Evolutionary conservation across 2,329 filamentous ascomycete genomes (phyloP).

Genomic region (Aspergillus amoenus): DNA sequence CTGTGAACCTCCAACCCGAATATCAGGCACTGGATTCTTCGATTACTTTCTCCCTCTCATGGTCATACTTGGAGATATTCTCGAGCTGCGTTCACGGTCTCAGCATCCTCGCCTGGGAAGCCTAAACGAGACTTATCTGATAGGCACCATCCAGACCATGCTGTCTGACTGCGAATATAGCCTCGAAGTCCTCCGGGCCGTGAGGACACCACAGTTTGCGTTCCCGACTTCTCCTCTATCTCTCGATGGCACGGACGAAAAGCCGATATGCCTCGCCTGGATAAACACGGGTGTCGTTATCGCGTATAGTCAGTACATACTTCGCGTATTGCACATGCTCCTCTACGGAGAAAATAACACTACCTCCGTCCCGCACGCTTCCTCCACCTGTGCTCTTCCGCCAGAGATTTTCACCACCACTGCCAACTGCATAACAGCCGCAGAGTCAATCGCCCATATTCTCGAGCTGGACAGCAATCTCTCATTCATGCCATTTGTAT

Average conservation of each 20-base stretch:
- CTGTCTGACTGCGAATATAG: constrained; percentile 38
- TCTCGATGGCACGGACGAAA: not conserved
- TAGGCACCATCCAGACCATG: constrained; percentile 37
- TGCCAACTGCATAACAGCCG: constrained; percentile 49
- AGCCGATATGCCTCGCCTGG: no score
- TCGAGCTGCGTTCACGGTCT: constrained; percentile 48
- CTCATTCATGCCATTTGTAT: constrained; percentile 54
- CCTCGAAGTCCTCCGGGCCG: not conserved
- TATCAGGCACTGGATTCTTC: constrained; percentile 48
- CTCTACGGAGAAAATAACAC: constrained; percentile 53
- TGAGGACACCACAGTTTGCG: not conserved
- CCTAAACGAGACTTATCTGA: constrained; percentile 35
- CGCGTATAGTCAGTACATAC: constrained; percentile 50
- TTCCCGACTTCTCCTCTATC: not conserved
- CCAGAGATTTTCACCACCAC: constrained; percentile 39
- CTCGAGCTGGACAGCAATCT: constrained; percentile 51
- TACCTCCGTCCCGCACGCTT: constrained; percentile 51
- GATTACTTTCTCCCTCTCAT: constrained; percentile 54
- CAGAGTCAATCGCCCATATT: constrained; percentile 48
- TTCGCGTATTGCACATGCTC: constrained; percentile 51
- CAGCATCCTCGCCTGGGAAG: constrained; percentile 46
- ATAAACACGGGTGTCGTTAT: constrained; percentile 33
- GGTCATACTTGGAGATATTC: constrained; percentile 51
- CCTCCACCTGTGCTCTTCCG: constrained; percentile 43
- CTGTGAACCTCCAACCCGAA: constrained; percentile 37